Conservation (phyloP, 2,329 filamentous ascomycete species). For the Endoconidiophora laricicola region DNA sequence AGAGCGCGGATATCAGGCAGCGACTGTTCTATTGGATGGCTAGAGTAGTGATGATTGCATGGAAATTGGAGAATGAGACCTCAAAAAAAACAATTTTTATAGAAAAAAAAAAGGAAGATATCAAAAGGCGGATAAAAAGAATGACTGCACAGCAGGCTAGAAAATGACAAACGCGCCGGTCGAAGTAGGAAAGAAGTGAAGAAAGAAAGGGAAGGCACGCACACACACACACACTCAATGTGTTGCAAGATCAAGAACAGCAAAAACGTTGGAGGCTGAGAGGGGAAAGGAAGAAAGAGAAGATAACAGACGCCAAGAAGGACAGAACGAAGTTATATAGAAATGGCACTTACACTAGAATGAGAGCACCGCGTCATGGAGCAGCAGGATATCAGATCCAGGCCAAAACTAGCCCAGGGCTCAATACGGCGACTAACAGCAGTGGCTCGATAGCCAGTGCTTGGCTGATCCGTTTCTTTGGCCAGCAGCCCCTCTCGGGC, state of each 20-base stretch:
- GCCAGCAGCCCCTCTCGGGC: conserved; percentile 3
- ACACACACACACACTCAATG: conserved; percentile 13
- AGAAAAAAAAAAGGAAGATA: not conserved
- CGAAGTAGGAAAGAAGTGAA: conserved; percentile 6
- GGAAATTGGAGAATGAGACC: not conserved
- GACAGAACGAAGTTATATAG: conserved; percentile 5
- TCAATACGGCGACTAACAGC: not conserved
- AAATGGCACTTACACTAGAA: conserved; percentile 6
- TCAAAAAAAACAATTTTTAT: not conserved
- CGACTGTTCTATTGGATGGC: not conserved
- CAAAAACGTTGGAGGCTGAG: conserved; percentile 12
- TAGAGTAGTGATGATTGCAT: not conserved
- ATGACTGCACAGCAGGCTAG: conserved; percentile 12
- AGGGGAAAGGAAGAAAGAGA: conserved; percentile 8
- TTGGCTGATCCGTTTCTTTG: not conserved
- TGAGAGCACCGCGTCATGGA: conserved; percentile 1
- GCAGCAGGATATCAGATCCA: not conserved
- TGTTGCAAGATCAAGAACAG: conserved; percentile 13
- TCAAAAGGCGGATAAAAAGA: conserved; percentile 5
- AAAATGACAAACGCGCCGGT: not conserved
- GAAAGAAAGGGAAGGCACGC: conserved; percentile 1
- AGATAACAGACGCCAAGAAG: conserved; percentile 5
- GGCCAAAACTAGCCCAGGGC: not conserved
- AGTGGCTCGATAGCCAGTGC: not conserved
- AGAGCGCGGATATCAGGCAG: not conserved